A percentile compares a stretch with the other conserved stretches of the same genome.
phyloP scores from a whole-genome alignment of 331 rosid genomes.

The Spiraea crenata region DNA sequence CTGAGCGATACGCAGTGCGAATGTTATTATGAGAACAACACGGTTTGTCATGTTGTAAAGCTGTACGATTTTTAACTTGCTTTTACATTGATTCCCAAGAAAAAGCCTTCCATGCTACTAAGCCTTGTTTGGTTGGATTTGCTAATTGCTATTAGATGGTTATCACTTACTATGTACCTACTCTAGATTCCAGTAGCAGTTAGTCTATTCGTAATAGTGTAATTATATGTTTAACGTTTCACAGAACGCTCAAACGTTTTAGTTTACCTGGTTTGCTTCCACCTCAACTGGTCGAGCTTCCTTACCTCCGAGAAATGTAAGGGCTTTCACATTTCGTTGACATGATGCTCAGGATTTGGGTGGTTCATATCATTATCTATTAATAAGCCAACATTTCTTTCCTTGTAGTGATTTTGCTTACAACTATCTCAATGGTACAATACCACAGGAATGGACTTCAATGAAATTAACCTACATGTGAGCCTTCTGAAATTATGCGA shows the following conservation, averaged over 20 bases:
- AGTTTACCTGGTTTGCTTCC: constrained; percentile 88
- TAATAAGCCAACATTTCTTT: background rate
- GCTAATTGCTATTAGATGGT: background rate
- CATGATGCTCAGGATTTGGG: background rate
- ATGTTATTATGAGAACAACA: constrained; percentile 27
- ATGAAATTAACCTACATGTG: constrained; percentile 47
- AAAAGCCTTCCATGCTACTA: background rate
- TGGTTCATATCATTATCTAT: background rate
- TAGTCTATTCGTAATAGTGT: background rate
- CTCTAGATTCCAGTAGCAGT: background rate
- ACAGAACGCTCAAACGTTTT: constrained; percentile 46
- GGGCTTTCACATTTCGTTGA: constrained; percentile 10
- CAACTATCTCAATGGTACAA: constrained; percentile 67
- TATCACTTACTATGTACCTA: background rate
- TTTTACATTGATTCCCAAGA: background rate
- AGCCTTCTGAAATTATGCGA: constrained; percentile 29
- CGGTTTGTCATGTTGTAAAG: constrained; percentile 63
- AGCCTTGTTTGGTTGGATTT: background rate
- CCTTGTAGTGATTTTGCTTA: constrained; percentile 59
- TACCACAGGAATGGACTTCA: constrained; percentile 77
- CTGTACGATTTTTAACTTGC: constrained; percentile 45
- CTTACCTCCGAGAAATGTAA: constrained; percentile 61
- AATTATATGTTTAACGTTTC: constrained; percentile 20
- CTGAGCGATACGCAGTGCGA: constrained; percentile 27
- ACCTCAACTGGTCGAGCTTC: constrained; percentile 75